A percentile compares a stretch with the other conserved stretches of the same genome.
Evolutionary conservation across 108 stramenopile genomes (phyloP).

Genomic region (Craspedostauros australis): DNA sequence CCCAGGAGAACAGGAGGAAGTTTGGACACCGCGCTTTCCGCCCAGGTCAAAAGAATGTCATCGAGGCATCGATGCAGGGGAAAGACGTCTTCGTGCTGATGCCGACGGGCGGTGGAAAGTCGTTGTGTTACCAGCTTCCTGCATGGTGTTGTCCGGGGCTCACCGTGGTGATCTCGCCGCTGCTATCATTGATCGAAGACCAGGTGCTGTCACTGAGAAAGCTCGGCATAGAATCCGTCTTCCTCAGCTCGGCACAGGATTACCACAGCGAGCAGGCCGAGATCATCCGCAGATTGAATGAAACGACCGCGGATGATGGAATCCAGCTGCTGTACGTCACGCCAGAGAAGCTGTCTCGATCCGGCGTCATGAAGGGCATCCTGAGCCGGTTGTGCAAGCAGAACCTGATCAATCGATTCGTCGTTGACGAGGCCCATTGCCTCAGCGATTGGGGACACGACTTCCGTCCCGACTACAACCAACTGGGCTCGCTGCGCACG

Average conservation of each 20-base stretch:
- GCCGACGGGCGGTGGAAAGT: conserved; percentile 96
- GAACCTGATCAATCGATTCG: conserved; percentile 87
- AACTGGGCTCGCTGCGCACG: conserved; percentile 65
- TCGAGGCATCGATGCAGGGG: conserved; percentile 84
- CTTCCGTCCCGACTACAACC: conserved; percentile 88
- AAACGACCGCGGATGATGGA: conserved; percentile 64
- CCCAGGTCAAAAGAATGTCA: conserved; percentile 85
- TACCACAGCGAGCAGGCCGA: conserved; percentile 69
- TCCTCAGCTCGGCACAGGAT: conserved; percentile 73
- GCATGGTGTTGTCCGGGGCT: conserved; percentile 92
- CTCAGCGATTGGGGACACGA: conserved; percentile 62
- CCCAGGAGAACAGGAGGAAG: conserved; percentile 56
- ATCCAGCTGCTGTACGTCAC: conserved; percentile 98
- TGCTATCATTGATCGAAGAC: conserved; percentile 96
- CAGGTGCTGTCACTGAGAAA: conserved; percentile 89
- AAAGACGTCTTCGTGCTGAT: conserved; percentile 96
- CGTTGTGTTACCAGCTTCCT: conserved; percentile 93
- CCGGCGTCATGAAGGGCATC: conserved; percentile 63
- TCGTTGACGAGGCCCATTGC: conserved; percentile 97
- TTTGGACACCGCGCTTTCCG: conserved; percentile 90
- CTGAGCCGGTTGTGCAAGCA: conserved; percentile 52
- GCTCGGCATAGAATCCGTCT: conserved; percentile 77
- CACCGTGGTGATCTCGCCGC: conserved; percentile 92
- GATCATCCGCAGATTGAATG: conserved; percentile 49
- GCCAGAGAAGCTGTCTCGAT: conserved; percentile 90